Evolutionary conservation across 1,139 yeast species (phyloP).

Genomic region (Lodderomyces orthopsilosis): DNA sequence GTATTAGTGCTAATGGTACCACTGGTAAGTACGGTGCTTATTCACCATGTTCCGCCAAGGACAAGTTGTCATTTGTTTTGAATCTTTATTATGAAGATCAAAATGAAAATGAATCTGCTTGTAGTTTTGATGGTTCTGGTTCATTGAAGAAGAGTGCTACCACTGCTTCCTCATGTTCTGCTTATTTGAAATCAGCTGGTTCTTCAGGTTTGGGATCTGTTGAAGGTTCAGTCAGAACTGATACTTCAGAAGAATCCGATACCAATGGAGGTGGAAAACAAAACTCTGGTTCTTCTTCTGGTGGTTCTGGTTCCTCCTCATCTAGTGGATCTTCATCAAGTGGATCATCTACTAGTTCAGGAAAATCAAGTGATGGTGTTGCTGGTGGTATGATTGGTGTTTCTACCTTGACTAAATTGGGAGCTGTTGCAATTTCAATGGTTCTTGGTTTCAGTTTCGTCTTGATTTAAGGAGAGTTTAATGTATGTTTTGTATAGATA

Average conservation of each 20-base stretch:
- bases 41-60: slow-evolving; percentile 58
- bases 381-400: slow-evolving; percentile 6
- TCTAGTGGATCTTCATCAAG: slow-evolving; percentile 11
- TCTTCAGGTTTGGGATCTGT: slow-evolving; percentile 39
- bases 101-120: slow-evolving; percentile 46
- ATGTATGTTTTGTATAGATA: not conserved
- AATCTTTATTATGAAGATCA: slow-evolving; percentile 56
- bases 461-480: slow-evolving; percentile 15
- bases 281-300: slow-evolving; percentile 18
- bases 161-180: slow-evolving; percentile 55
- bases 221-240: slow-evolving; percentile 28
- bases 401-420: slow-evolving; percentile 13
- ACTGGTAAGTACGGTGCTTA: slow-evolving; percentile 61
- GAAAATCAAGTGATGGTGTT: not conserved
- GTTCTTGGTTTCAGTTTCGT: slow-evolving; percentile 22
- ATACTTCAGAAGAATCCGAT: slow-evolving; percentile 26
- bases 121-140: slow-evolving; percentile 71
- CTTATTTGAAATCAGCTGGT: slow-evolving; percentile 40
- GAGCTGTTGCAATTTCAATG: slow-evolving; percentile 23
- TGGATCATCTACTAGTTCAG: slow-evolving; percentile 17
- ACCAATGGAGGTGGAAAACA: slow-evolving; percentile 31
- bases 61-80: slow-evolving; percentile 60
- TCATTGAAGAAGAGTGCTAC: slow-evolving; percentile 36
- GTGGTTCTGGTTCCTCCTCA: slow-evolving; percentile 14
- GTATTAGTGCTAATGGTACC: slow-evolving; percentile 59